Percentiles rank a stretch among this genome's conserved stretches.
Evolutionary conservation across 2,329 filamentous ascomycete genomes (phyloP).

Genomic region (Eutypa lata): DNA sequence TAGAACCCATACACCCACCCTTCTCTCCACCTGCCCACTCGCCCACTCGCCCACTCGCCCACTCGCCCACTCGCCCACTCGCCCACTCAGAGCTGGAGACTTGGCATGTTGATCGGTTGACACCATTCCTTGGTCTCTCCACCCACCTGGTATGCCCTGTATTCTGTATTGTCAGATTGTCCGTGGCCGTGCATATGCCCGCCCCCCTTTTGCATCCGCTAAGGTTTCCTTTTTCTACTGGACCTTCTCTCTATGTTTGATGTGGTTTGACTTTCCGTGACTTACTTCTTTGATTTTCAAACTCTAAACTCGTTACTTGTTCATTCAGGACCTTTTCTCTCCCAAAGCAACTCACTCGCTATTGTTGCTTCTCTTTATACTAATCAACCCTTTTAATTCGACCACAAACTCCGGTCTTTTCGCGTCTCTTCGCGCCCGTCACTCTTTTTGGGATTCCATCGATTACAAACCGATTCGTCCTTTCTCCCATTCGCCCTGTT

Average conservation of each 20-base stretch:
- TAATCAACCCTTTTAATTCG: slow-evolving; percentile 9
- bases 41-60: too few relatives aligned
- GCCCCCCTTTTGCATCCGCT: too few relatives aligned
- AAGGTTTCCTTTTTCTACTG: too few relatives aligned
- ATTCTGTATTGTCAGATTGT: too few relatives aligned
- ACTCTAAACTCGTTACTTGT: not conserved
- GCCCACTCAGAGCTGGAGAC: not conserved
- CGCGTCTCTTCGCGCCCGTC: not conserved
- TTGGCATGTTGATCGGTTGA: not conserved
- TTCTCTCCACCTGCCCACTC: too few relatives aligned
- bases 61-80: not conserved
- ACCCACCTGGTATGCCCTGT: too few relatives aligned
- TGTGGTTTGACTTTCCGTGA: too few relatives aligned
- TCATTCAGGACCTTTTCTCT: not conserved
- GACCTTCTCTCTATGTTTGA: too few relatives aligned
- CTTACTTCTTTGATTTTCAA: not conserved
- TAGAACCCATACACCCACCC: too few relatives aligned
- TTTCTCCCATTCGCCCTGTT: not conserved
- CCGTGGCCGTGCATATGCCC: too few relatives aligned
- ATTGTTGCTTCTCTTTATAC: slow-evolving; percentile 6
- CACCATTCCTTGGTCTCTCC: not conserved
- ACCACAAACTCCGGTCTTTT: slow-evolving; percentile 1
- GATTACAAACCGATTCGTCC: not conserved
- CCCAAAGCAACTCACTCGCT: slow-evolving; percentile 8
- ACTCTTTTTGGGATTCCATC: slow-evolving; percentile 5